These are phyloP conservation scores for Leccinum solheimii DNA, from an alignment of 1,284 basidiomycete species.

Conservation along the genomic window DNA sequence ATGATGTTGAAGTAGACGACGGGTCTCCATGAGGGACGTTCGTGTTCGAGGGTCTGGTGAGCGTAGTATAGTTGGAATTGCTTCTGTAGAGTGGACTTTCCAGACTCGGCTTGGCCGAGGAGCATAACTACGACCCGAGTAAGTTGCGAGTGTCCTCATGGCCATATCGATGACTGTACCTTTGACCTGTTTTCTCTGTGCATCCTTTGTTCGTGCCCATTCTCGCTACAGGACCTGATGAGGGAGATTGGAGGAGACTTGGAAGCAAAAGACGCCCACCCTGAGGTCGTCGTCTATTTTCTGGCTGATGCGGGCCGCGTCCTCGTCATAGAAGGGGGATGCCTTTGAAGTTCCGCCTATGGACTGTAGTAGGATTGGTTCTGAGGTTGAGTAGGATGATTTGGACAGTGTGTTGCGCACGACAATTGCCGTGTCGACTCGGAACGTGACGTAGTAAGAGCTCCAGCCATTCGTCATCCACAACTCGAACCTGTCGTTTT, in stretches of 20 bases:
- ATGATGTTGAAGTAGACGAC: slow-evolving; percentile 81
- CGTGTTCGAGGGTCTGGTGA: slow-evolving; percentile 63
- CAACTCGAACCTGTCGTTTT: no score
- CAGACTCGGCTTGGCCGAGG: slow-evolving; percentile 77
- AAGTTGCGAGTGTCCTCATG: slow-evolving; percentile 6
- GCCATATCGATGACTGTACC: slow-evolving; percentile 41
- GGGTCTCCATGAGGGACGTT: slow-evolving; percentile 72
- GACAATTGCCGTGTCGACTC: no score
- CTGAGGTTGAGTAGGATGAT: slow-evolving; percentile 27
- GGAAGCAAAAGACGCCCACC: slow-evolving; percentile 40
- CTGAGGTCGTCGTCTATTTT: slow-evolving; percentile 71
- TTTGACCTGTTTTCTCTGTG: slow-evolving; percentile 60
- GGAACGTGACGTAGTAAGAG: no score
- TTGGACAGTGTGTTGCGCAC: no score
- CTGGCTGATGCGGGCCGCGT: slow-evolving; percentile 56
- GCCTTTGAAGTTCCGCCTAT: slow-evolving; percentile 34
- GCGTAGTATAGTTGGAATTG: slow-evolving; percentile 81
- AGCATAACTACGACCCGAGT: slow-evolving; percentile 52
- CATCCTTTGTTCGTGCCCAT: slow-evolving; percentile 49
- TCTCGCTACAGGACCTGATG: slow-evolving; percentile 48
- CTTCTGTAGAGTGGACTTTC: slow-evolving; percentile 77
- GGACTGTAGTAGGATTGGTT: slow-evolving; percentile 35
- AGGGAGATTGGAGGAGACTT: not conserved
- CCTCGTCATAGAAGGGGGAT: slow-evolving; percentile 43
- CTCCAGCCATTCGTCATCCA: no score